Percentiles rank a stretch among this genome's conserved stretches.
Evolutionary conservation across 805 yeast species (phyloP).

Genomic region (Teunomyces cretensis): DNA sequence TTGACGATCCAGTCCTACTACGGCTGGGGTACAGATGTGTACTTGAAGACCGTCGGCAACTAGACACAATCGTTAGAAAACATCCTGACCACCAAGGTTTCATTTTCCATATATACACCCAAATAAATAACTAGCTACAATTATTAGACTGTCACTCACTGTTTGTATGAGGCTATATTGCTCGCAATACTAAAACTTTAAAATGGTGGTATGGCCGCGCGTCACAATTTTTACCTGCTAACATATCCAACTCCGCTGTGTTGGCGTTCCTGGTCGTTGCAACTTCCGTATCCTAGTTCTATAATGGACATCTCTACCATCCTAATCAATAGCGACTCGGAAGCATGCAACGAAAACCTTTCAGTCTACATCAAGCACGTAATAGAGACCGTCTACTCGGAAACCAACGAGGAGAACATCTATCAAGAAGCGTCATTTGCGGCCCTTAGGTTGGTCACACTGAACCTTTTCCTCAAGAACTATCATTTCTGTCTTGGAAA

Average conservation of each 20-base stretch:
- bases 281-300: not conserved
- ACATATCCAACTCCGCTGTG: not conserved
- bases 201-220: not conserved
- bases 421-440: slow-evolving; percentile 33
- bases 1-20: slow-evolving; percentile 40
- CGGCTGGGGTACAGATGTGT: slow-evolving; percentile 49
- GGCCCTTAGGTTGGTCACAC: slow-evolving; percentile 35
- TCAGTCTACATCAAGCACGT: slow-evolving; percentile 33
- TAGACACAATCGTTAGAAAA: slow-evolving; percentile 2
- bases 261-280: not conserved
- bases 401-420: slow-evolving; percentile 9
- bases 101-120: too few relatives aligned
- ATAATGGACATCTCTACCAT: not conserved
- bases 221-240: not conserved
- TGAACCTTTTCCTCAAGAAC: slow-evolving; percentile 41
- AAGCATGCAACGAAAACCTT: slow-evolving; percentile 40
- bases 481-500: slow-evolving; percentile 37
- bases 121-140: not conserved
- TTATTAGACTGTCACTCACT: not conserved
- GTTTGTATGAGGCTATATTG: not conserved
- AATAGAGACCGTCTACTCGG: slow-evolving; percentile 28
- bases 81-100: too few relatives aligned
- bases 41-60: slow-evolving; percentile 38
- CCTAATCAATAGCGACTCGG: slow-evolving; percentile 35
- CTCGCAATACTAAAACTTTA: too few relatives aligned